Evolutionary conservation across 768 basidiomycete genomes (phyloP).

Genomic region (Arthromyces matolae): DNA sequence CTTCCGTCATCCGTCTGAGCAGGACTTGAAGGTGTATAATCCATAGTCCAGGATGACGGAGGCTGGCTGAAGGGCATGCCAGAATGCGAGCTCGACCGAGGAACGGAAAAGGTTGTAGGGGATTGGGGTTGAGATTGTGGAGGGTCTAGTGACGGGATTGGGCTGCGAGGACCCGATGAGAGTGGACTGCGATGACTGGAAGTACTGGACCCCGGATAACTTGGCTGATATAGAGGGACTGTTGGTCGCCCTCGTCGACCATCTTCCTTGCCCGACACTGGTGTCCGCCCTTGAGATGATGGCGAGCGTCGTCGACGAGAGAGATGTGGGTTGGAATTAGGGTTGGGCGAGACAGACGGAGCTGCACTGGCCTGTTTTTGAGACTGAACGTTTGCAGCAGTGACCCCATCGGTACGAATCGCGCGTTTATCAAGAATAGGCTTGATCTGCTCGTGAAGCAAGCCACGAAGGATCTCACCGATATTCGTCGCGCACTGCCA

Average conservation of each 20-base stretch:
- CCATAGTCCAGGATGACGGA: constrained; percentile 7
- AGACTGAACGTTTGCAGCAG: background rate
- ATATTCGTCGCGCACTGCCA: constrained; percentile 53
- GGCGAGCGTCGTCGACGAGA: constrained; percentile 11
- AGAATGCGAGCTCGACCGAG: constrained; percentile 4
- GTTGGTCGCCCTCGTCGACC: background rate
- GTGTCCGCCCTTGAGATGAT: constrained; percentile 5
- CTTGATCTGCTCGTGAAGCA: constrained; percentile 40
- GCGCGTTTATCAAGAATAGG: constrained; percentile 35
- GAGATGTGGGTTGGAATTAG: background rate
- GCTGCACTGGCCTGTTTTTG: background rate
- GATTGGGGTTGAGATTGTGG: constrained; percentile 13
- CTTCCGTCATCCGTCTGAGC: background rate
- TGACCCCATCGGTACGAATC: constrained; percentile 3
- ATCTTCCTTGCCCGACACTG: constrained; percentile 7
- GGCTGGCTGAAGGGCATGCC: constrained; percentile 4
- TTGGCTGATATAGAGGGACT: background rate
- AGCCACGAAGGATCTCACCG: constrained; percentile 41
- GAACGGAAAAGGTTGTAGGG: constrained; percentile 7
- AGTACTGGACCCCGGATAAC: background rate
- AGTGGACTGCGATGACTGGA: constrained; percentile 8
- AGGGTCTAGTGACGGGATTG: background rate
- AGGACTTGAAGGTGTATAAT: constrained; percentile 1
- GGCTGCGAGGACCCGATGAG: constrained; percentile 4
- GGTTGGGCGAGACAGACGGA: background rate